Evolutionary conservation across 1,284 basidiomycete species (phyloP).

Genomic region (Peniophora sp.): DNA sequence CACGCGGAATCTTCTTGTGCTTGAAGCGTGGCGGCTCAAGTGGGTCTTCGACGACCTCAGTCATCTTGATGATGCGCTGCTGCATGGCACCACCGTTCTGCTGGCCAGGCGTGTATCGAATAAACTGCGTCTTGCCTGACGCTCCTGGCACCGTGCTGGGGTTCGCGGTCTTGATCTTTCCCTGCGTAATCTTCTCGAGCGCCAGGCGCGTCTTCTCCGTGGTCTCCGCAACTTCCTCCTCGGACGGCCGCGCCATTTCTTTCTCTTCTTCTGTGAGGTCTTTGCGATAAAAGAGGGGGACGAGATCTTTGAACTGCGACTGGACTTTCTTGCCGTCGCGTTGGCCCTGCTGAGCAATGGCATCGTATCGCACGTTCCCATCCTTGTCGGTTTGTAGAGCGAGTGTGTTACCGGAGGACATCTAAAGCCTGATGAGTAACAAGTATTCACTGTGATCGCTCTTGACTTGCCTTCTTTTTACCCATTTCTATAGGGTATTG

Average conservation of each 20-base stretch:
- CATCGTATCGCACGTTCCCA: slow-evolving; percentile 95
- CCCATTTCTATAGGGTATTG: slow-evolving; percentile 97
- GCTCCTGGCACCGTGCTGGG: slow-evolving; percentile 81
- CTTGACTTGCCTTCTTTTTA: slow-evolving; percentile 74
- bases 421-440: slow-evolving; percentile 32
- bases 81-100: slow-evolving; percentile 70
- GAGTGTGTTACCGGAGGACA: slow-evolving; percentile 85
- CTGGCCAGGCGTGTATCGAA: slow-evolving; percentile 93
- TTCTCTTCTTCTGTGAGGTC: slow-evolving; percentile 75
- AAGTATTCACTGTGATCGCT: not conserved
- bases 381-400: slow-evolving; percentile 95
- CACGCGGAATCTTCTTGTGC: slow-evolving; percentile 96
- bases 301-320: slow-evolving; percentile 95
- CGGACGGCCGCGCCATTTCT: slow-evolving; percentile 85
- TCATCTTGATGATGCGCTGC: slow-evolving; percentile 99
- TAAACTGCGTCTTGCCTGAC: slow-evolving; percentile 77
- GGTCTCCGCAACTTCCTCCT: slow-evolving; percentile 82
- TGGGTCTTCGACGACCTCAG: slow-evolving; percentile 94
- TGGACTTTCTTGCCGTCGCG: slow-evolving; percentile 82
- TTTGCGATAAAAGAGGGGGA: slow-evolving; percentile 85
- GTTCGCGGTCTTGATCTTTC: slow-evolving; percentile 96
- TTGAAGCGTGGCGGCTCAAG: slow-evolving; percentile 96
- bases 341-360: slow-evolving; percentile 93
- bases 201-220: slow-evolving; percentile 88
- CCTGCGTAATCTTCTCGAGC: slow-evolving; percentile 88